phyloP scores from a whole-genome alignment of 495 filamentous ascomycete genomes.

The Aspergillus biplanus region DNA sequence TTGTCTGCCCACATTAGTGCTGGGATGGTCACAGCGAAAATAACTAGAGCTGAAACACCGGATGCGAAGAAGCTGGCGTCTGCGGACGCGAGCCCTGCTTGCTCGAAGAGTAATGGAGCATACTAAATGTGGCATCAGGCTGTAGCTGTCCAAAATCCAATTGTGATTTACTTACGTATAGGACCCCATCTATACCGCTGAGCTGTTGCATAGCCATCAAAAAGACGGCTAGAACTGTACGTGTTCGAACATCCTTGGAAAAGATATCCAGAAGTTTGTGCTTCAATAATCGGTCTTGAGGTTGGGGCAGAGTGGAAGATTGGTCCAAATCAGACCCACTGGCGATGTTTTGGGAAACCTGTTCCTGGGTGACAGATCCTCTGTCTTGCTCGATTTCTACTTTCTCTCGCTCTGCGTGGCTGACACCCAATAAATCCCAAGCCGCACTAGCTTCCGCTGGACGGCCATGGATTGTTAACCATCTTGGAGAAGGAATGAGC shows the following conservation, averaged over 20 bases:
- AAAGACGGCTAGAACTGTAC: slow-evolving; percentile 46
- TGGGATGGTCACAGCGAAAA: slow-evolving; percentile 53
- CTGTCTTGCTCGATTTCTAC: slow-evolving; percentile 37
- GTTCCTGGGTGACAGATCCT: slow-evolving; percentile 10
- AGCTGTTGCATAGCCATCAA: slow-evolving; percentile 52
- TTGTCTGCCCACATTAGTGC: slow-evolving; percentile 58
- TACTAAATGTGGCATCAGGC: slow-evolving; percentile 32
- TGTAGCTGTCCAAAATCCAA: not conserved
- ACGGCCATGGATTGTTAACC: slow-evolving; percentile 48
- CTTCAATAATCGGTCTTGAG: slow-evolving; percentile 12
- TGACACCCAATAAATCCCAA: slow-evolving; percentile 53
- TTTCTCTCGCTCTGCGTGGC: slow-evolving; percentile 55
- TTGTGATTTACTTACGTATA: slow-evolving; percentile 46
- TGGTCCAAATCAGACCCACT: slow-evolving; percentile 8
- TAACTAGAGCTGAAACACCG: slow-evolving; percentile 56
- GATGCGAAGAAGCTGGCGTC: slow-evolving; percentile 58
- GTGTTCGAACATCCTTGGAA: slow-evolving; percentile 40
- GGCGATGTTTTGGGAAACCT: slow-evolving; percentile 10
- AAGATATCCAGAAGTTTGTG: slow-evolving; percentile 42
- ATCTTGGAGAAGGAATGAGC: slow-evolving; percentile 53
- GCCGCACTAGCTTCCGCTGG: slow-evolving; percentile 37
- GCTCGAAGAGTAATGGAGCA: slow-evolving; percentile 55
- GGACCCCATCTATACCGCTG: slow-evolving; percentile 52
- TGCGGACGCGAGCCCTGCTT: slow-evolving; percentile 53
- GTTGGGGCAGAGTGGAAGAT: slow-evolving; percentile 1